Base-by-base conservation (phyloP, 768 basidiomycete genomes). In the Rhodosporidiobolus sp. region DNA sequence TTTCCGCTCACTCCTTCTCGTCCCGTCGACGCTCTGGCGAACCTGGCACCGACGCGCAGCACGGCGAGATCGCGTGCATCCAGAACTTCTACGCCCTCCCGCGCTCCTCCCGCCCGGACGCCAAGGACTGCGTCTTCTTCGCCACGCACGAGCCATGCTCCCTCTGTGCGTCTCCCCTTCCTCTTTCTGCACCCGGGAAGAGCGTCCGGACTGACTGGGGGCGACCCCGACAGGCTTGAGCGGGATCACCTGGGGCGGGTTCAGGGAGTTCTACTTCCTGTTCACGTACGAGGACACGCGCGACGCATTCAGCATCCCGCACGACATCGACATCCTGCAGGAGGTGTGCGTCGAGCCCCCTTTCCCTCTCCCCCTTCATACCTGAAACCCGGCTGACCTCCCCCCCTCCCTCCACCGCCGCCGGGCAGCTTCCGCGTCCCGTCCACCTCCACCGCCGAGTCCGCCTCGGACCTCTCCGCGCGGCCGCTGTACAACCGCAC, bases 71-170 rank as follows among this genome's bases (percentile, higher is more conserved):
- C 53, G 71, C 72, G 55, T 71, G 70, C 46, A 78, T 79, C 45
- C 74, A 78, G 58, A 67, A 78, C 46, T 79, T 78, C 64, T 79
- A 73, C 55, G 53, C 55, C 19, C 10, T 78, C 20, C 73, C 74
- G 14, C 20, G 48, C 22, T 70, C 58, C 7, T 10, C 35, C 2
- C 56, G 78, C 26, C 79, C 79, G 6, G 46, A 50, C 10, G 62
- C 76, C 3, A 72, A 72, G 63, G 75, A 77, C 58, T 77, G 76
- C 63, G 55, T 80, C 64, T 80, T 80, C 66, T 76, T 76, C 63
- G 72, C 77, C 3, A 79, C 79, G 10, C 79, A 80, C 64, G 79
- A 80, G 63, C 79, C 79, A 19, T 80, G 79, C 67, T 75, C 73
- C 1, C 68, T 79, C 22, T 80, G 78, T 78, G 35, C 48, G 77